Evolutionary conservation across 179 eudicot species (phyloP).

Genomic region (Monotropa hypopitys): DNA sequence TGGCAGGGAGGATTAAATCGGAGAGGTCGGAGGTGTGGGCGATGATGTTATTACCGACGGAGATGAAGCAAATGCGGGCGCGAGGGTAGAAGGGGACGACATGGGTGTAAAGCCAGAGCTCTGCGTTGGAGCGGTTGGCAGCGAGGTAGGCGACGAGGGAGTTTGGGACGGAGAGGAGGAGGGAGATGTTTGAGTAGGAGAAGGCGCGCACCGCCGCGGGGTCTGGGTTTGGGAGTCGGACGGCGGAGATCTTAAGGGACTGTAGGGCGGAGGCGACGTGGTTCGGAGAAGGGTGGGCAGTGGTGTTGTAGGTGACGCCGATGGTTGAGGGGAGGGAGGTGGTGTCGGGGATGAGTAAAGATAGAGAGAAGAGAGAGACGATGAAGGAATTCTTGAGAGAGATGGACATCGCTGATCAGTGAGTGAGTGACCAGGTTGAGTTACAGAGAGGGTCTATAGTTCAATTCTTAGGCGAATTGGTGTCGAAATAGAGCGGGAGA

Average conservation of each 20-base stretch:
- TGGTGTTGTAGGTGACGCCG: slow-evolving; percentile 38
- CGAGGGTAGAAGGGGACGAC: slow-evolving; percentile 78
- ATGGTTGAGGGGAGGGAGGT: slow-evolving; percentile 16
- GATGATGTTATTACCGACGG: slow-evolving; percentile 49
- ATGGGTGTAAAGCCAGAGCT: slow-evolving; percentile 39
- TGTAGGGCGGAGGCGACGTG: slow-evolving; percentile 26
- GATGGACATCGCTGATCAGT: neutral
- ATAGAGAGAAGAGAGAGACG: neutral
- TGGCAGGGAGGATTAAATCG: slow-evolving; percentile 40
- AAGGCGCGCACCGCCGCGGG: slow-evolving; percentile 48
- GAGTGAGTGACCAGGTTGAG: neutral
- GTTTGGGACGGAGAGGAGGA: slow-evolving; percentile 65
- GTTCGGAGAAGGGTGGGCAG: slow-evolving; percentile 28
- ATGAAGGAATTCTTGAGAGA: neutral
- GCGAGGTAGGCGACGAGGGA: slow-evolving; percentile 36
- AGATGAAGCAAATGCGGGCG: slow-evolving; percentile 44
- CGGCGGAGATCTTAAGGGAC: slow-evolving; percentile 31
- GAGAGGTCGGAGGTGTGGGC: slow-evolving; percentile 23
- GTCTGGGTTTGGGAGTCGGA: slow-evolving; percentile 36
- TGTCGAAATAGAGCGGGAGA: neutral
- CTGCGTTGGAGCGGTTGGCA: slow-evolving; percentile 45
- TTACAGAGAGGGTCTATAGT: neutral
- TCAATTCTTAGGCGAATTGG: neutral
- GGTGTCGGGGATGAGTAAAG: slow-evolving; percentile 3
- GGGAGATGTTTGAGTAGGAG: slow-evolving; percentile 53